Conservation (phyloP, 495 filamentous ascomycete species). For the Trichoderma orchidacearum region DNA sequence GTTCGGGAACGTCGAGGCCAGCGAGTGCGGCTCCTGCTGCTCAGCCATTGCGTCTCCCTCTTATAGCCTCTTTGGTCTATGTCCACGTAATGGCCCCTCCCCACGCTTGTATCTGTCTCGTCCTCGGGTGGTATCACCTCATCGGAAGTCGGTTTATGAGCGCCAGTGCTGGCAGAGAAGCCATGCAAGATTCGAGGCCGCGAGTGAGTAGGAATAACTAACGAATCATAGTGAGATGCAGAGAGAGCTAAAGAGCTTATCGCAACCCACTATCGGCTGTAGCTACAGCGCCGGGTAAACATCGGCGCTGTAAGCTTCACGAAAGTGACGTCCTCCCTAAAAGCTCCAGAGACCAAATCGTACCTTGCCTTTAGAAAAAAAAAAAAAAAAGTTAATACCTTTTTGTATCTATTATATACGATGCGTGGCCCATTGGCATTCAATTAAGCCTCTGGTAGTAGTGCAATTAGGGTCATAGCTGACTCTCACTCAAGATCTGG, state of each 20-base stretch:
- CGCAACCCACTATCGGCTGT: not conserved
- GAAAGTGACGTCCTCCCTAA: not conserved
- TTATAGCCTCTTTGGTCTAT: not conserved
- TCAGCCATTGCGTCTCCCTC: slow-evolving; percentile 15
- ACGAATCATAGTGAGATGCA: too few relatives aligned
- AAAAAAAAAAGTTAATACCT: not conserved
- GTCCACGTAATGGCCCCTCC: not conserved
- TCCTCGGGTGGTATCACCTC: not conserved
- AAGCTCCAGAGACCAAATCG: not conserved
- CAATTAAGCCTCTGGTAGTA: too few relatives aligned
- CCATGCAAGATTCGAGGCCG: too few relatives aligned
- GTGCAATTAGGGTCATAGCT: too few relatives aligned
- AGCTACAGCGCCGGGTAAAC: not conserved
- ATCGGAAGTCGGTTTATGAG: not conserved
- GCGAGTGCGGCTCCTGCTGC: slow-evolving; percentile 18
- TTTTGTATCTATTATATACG: too few relatives aligned
- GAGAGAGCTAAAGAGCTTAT: too few relatives aligned
- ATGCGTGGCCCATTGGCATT: too few relatives aligned
- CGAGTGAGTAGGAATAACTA: too few relatives aligned
- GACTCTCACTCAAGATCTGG: too few relatives aligned
- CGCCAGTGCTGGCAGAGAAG: too few relatives aligned
- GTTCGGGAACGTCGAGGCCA: slow-evolving; percentile 47
- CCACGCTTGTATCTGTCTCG: not conserved
- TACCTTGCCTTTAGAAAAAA: too few relatives aligned
- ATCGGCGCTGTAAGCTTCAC: not conserved